These are phyloP conservation scores for Phytophthora nicotianae DNA, from an alignment of 352 stramenopile species.

Conservation along the genomic window DNA sequence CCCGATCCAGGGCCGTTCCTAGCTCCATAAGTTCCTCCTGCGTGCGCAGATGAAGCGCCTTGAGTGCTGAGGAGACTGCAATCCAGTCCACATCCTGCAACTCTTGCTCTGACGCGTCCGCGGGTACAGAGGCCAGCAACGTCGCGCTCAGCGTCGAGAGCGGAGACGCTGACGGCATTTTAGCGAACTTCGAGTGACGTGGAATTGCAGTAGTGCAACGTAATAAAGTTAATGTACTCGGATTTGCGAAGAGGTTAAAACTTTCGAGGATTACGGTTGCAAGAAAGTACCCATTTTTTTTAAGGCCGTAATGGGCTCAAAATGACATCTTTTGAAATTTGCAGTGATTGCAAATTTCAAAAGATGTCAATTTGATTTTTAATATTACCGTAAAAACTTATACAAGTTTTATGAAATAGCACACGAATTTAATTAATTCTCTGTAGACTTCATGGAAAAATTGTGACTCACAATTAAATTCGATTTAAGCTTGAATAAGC, in stretches of 20 bases:
- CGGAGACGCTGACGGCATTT: neutral
- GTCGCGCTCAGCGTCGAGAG: conserved; percentile 28
- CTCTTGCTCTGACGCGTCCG: conserved; percentile 16
- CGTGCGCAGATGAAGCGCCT: conserved; percentile 13
- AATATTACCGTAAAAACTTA: no score
- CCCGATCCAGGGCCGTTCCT: conserved; percentile 18
- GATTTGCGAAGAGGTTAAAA: neutral
- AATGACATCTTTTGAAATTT: no score
- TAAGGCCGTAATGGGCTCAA: no score
- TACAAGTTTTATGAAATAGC: no score
- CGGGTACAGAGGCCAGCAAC: conserved; percentile 23
- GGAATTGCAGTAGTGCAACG: neutral
- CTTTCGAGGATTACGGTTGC: neutral
- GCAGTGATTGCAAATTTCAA: no score
- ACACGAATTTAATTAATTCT: no score
- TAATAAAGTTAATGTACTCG: neutral
- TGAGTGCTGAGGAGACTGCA: conserved; percentile 19
- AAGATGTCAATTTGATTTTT: no score
- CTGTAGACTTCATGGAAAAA: no score
- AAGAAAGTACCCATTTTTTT: no score
- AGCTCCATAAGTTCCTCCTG: conserved; percentile 31
- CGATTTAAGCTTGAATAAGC: no score
- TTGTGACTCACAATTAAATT: no score
- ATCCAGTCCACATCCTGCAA: conserved; percentile 31
- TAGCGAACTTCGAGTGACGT: neutral